Conservation (phyloP, 1,284 basidiomycete genomes). For the Marasmius tenuissimus region DNA sequence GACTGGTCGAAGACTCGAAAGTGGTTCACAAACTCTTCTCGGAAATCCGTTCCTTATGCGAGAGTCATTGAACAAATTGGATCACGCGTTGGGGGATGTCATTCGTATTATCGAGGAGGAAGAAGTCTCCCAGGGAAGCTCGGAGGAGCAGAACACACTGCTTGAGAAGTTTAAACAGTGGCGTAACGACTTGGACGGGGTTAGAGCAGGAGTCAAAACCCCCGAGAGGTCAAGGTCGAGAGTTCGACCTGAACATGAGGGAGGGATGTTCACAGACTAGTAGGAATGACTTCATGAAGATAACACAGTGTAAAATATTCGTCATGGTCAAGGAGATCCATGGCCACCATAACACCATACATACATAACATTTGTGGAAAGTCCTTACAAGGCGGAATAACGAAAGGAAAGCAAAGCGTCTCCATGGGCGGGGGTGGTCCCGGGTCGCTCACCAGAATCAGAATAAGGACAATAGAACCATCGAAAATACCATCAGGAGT, state of each 20-base stretch:
- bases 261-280: slow-evolving; percentile 32
- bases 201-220: slow-evolving; percentile 25
- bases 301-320: neutral
- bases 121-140: slow-evolving; percentile 26
- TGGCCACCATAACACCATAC: too few species aligned
- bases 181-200: slow-evolving; percentile 34
- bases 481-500: too few species aligned
- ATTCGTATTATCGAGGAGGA: slow-evolving; percentile 39
- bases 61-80: slow-evolving; percentile 35
- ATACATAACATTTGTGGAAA: too few species aligned
- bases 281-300: neutral
- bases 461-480: too few species aligned
- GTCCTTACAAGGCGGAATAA: too few species aligned
- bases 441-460: too few species aligned
- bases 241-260: slow-evolving; percentile 19
- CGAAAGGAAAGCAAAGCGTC: too few species aligned
- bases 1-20: slow-evolving; percentile 10
- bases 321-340: neutral
- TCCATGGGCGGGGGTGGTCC: too few species aligned
- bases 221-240: slow-evolving; percentile 20
- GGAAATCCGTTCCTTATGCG: slow-evolving; percentile 42
- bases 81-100: slow-evolving; percentile 36
- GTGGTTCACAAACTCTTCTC: slow-evolving; percentile 24
- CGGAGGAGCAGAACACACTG: slow-evolving; percentile 29
- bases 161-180: slow-evolving; percentile 34